Evolutionary conservation across 202 grass and related monocot species (phyloP), one percentile per base, ranked within the genome.

Genomic region (Dendrocalamus latiflorus): DNA sequence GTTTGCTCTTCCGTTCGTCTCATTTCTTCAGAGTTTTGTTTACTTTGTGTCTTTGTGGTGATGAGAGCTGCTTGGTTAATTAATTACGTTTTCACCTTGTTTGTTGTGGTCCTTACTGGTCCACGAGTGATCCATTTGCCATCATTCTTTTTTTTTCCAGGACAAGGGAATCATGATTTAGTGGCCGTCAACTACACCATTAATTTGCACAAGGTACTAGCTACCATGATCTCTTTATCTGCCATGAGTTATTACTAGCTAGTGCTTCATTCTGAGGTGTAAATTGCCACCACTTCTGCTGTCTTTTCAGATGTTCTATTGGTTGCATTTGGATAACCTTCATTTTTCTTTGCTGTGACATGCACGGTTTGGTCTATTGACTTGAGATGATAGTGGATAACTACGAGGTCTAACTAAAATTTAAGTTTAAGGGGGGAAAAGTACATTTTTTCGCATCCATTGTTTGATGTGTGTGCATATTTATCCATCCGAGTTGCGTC

Each of bases 21-120:
- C 6, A 26, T 82, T 45, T 86, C 49, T 42, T 73, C 25, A 78
- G 56, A 70, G 15, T 42, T 73, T 21, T 53, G 24, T 28, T 66
- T 70, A 5, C 21, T 42, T 55, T 73, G 13, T 51, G 61, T 37
- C 21, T 49, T 47, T 67, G 9, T 51, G 61, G 54, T 21, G 49
- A 43, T 51, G 65, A 70, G 10, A 60, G 48, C 11, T 73, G 11
- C 17, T 43, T 61, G 66, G 48, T 47, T 66, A 30, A 51, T 73
- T 41, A 55, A 13, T 73, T 60, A 13, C 50, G 25, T 78, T 49
- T 83, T 33, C 72, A 42, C 47, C 50, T 71, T 51, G 58, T 14
- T 67, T 74, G 36, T 36, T 36, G 60, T 90, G 83, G 83, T 79
- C 59, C 75, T 78, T 38, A 37, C 50, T 30, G 18, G 8, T 83